Percentiles rank a stretch among this genome's conserved stretches.
Evolutionary conservation across 1,139 yeast genomes (phyloP).

Genomic region (Yamadazyma kanchanaburiensis): DNA sequence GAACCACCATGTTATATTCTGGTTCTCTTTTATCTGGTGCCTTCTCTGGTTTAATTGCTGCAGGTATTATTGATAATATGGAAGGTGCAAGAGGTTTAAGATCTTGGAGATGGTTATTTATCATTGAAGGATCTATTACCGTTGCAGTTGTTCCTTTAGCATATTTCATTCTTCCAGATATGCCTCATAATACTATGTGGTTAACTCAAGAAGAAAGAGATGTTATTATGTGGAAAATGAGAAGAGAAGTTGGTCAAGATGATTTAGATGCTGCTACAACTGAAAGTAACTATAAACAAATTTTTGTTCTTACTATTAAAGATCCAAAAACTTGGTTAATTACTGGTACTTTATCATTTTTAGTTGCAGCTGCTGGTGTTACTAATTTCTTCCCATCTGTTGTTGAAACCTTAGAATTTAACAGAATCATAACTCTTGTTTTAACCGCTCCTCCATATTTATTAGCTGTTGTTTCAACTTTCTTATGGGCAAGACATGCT

Average conservation of each 20-base stretch:
- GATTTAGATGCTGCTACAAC: slow-evolving; percentile 38
- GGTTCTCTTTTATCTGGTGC: slow-evolving; percentile 78
- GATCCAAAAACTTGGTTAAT: slow-evolving; percentile 48
- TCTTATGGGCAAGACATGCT: slow-evolving; percentile 54
- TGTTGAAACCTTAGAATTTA: slow-evolving; percentile 51
- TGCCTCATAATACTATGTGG: slow-evolving; percentile 56
- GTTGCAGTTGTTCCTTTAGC: slow-evolving; percentile 54
- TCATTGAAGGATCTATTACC: slow-evolving; percentile 72
- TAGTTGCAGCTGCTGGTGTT: slow-evolving; percentile 58
- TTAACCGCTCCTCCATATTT: slow-evolving; percentile 62
- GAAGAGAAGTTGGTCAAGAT: slow-evolving; percentile 36
- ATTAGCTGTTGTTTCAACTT: slow-evolving; percentile 52
- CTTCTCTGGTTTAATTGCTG: slow-evolving; percentile 70
- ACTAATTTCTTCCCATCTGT: slow-evolving; percentile 63
- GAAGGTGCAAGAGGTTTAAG: slow-evolving; percentile 36
- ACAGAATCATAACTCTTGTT: slow-evolving; percentile 47
- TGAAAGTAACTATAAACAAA: slow-evolving; percentile 30
- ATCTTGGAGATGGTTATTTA: slow-evolving; percentile 74
- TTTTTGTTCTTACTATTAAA: slow-evolving; percentile 36
- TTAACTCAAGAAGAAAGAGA: slow-evolving; percentile 47
- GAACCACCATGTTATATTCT: slow-evolving; percentile 58
- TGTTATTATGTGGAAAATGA: slow-evolving; percentile 44
- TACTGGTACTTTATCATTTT: slow-evolving; percentile 43
- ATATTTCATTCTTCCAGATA: slow-evolving; percentile 67
- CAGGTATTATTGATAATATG: slow-evolving; percentile 39